A percentile compares a stretch with the other conserved stretches of the same genome.
phyloP scores from a whole-genome alignment of 805 yeast genomes.

The Sugiyamaella americana region DNA sequence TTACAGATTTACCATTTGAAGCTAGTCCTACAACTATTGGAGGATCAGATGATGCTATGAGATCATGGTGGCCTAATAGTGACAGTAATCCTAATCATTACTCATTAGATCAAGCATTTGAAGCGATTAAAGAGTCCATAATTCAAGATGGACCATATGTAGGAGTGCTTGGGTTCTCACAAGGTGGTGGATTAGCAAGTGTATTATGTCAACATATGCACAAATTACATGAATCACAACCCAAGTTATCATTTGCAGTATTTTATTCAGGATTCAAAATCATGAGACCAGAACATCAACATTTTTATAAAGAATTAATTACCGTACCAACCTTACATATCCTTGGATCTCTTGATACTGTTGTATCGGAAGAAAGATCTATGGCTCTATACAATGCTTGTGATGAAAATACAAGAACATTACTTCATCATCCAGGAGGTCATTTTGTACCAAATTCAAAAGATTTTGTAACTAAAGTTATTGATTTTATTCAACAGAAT shows the following conservation, averaged over 20 bases:
- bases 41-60: conserved; percentile 40
- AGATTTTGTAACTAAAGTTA: conserved; percentile 35
- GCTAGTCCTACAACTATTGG: conserved; percentile 47
- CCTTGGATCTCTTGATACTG: conserved; percentile 79
- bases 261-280: conserved; percentile 59
- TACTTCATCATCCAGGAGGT: conserved; percentile 87
- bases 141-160: conserved; percentile 72
- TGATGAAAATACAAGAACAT: conserved; percentile 37
- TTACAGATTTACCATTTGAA: conserved; percentile 70
- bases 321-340: conserved; percentile 58
- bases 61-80: conserved; percentile 75
- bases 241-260: conserved; percentile 61
- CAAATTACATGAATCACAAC: conserved; percentile 47
- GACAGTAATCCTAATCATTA: conserved; percentile 30
- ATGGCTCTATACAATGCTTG: conserved; percentile 52
- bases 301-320: conserved; percentile 30
- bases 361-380: conserved; percentile 70
- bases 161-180: conserved; percentile 88
- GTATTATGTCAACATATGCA: conserved; percentile 56
- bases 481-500: conserved; percentile 23
- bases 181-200: conserved; percentile 87
- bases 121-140: conserved; percentile 48
- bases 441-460: conserved; percentile 92
- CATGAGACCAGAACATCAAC: conserved; percentile 25
- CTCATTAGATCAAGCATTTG: conserved; percentile 40